Percentiles rank a stretch among this genome's conserved stretches.
phyloP scores from a whole-genome alignment of 2,329 filamentous ascomycete species.

The Botryosphaeria dothidea region DNA sequence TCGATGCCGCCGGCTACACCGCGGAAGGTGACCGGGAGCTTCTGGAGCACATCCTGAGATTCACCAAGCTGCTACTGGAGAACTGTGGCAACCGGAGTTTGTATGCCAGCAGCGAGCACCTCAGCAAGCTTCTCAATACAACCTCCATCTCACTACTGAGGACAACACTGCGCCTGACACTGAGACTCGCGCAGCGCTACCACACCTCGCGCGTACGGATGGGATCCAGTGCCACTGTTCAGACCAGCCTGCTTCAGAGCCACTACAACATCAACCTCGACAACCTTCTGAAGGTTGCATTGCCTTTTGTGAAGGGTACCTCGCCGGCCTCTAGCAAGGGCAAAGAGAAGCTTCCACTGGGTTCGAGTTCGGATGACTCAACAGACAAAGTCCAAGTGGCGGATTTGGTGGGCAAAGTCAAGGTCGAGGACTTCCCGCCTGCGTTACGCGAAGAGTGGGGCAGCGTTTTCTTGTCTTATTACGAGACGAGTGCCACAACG shows the following conservation, averaged over 20 bases:
- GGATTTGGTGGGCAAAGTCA: conserved; percentile 75
- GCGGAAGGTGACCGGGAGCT: conserved; percentile 78
- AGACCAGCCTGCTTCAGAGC: conserved; percentile 73
- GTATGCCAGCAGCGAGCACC: conserved; percentile 87
- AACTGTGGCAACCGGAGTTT: conserved; percentile 96
- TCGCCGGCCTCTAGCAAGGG: conserved; percentile 61
- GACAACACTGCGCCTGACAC: conserved; percentile 74
- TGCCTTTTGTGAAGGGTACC: conserved; percentile 74
- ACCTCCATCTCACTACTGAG: conserved; percentile 79
- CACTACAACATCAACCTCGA: conserved; percentile 78
- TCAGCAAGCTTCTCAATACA: conserved; percentile 87
- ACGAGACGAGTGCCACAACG: conserved; percentile 49
- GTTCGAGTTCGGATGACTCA: conserved; percentile 31
- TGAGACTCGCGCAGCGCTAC: conserved; percentile 89
- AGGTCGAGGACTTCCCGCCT: conserved; percentile 48
- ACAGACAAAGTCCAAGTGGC: conserved; percentile 46
- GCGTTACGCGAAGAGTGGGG: conserved; percentile 75
- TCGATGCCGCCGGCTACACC: conserved; percentile 61
- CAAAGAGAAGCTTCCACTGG: conserved; percentile 68
- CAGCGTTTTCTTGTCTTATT: conserved; percentile 78
- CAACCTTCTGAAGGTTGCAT: conserved; percentile 78
- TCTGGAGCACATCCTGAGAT: conserved; percentile 76
- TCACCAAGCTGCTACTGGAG: conserved; percentile 84
- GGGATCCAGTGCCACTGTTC: conserved; percentile 60
- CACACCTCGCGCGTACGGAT: conserved; percentile 82